Evolutionary conservation across 2,329 filamentous ascomycete genomes (phyloP).

Genomic region (Cordyceps tenuipes): DNA sequence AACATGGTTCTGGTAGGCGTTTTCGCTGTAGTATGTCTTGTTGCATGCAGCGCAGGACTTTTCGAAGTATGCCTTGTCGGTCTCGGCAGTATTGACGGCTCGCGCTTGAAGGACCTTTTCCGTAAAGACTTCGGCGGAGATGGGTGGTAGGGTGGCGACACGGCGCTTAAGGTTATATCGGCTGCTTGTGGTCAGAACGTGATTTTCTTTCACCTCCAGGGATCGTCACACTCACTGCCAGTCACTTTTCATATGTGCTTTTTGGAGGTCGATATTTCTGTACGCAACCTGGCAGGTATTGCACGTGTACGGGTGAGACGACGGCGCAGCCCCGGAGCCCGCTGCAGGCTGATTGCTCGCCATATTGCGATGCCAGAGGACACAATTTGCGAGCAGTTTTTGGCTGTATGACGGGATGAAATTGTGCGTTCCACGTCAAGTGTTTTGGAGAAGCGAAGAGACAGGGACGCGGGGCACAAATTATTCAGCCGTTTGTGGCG

Average conservation of each 20-base stretch:
- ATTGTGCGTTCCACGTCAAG: neutral
- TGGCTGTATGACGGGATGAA: neutral
- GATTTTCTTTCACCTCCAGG: neutral
- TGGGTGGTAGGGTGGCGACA: constrained; percentile 81
- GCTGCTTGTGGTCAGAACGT: constrained; percentile 33
- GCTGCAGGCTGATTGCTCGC: constrained; percentile 29
- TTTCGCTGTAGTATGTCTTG: constrained; percentile 94
- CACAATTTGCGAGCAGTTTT: neutral
- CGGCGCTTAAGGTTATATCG: constrained; percentile 95
- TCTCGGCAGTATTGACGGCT: constrained; percentile 73
- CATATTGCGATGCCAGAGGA: constrained; percentile 30
- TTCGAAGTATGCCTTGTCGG: constrained; percentile 82
- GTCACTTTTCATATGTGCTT: constrained; percentile 94
- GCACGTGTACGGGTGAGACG: constrained; percentile 87
- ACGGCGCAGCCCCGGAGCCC: constrained; percentile 23
- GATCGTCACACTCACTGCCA: constrained; percentile 71
- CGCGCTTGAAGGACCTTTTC: constrained; percentile 93
- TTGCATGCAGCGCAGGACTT: constrained; percentile 73
- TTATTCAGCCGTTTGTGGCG: constrained; percentile 16
- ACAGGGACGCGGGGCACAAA: constrained; percentile 10
- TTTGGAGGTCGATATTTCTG: constrained; percentile 84
- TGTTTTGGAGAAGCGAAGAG: neutral
- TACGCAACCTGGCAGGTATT: constrained; percentile 98
- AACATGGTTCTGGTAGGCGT: constrained; percentile 88
- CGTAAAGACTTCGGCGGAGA: constrained; percentile 85